These are phyloP conservation scores for Spathaspora sp. DNA, from an alignment of 805 yeast genomes.

Conservation along the genomic window DNA sequence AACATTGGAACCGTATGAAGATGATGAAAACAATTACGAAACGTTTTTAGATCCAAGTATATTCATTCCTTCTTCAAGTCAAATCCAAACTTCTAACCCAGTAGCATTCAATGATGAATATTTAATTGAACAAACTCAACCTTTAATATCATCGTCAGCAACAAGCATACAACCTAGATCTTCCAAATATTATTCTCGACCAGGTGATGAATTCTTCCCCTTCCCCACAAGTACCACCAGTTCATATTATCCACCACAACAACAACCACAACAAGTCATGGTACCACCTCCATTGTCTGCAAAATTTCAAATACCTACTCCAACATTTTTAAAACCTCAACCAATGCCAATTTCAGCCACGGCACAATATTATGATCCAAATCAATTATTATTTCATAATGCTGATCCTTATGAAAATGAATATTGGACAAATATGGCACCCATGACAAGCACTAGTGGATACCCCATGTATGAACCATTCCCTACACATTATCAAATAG, in stretches of 20 bases:
- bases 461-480: constrained; percentile 2
- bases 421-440: constrained; percentile 4
- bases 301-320: constrained; percentile 12
- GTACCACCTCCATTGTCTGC: constrained; percentile 20
- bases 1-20: constrained; percentile 16
- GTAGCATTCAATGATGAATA: constrained; percentile 44
- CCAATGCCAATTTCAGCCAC: not conserved
- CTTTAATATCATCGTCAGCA: constrained; percentile 33
- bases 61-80: constrained; percentile 12
- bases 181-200: constrained; percentile 1
- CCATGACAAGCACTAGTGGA: not conserved
- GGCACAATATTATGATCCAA: not conserved
- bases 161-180: constrained; percentile 9
- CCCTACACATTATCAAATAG: constrained; percentile 1
- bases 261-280: no score
- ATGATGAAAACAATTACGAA: constrained; percentile 18
- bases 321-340: constrained; percentile 4
- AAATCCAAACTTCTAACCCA: constrained; percentile 22
- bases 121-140: constrained; percentile 49
- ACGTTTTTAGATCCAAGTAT: constrained; percentile 15
- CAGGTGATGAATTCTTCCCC: constrained; percentile 19
- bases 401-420: constrained; percentile 3
- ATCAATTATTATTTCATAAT: not conserved
- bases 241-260: no score
- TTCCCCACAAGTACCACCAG: not conserved